These are phyloP conservation scores for Pseudozyma sp. DNA, from an alignment of 1,284 basidiomycete genomes.

Conservation along the genomic window DNA sequence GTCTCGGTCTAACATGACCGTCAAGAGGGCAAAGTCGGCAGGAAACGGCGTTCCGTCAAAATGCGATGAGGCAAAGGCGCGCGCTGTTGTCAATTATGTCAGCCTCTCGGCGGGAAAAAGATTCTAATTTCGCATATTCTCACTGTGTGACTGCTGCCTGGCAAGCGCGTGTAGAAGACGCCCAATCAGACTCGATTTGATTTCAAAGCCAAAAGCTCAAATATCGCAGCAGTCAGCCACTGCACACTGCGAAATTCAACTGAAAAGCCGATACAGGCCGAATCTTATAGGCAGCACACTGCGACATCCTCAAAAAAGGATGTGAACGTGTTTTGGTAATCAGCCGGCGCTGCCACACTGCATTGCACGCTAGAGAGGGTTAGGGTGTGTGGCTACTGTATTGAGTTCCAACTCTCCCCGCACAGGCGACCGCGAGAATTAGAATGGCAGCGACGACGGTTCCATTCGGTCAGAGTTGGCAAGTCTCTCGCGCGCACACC, in stretches of 20 bases:
- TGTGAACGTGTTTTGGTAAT: slow-evolving; percentile 40
- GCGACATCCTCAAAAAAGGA: not conserved
- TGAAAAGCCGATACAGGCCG: slow-evolving; percentile 39
- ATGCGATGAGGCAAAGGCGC: slow-evolving; percentile 15
- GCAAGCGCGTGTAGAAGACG: not conserved
- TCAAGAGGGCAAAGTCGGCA: not conserved
- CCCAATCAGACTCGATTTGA: slow-evolving; percentile 3
- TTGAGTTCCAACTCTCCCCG: no score
- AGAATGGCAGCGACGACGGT: no score
- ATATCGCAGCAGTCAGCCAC: no score
- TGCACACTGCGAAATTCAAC: not conserved
- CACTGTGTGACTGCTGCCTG: not conserved
- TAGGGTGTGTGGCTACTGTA: no score
- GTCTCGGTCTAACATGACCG: slow-evolving; percentile 1
- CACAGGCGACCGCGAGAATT: no score
- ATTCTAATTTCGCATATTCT: not conserved
- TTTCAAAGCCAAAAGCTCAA: slow-evolving; percentile 3
- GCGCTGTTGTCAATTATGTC: slow-evolving; percentile 20
- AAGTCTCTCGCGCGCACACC: not conserved
- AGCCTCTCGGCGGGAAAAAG: slow-evolving; percentile 20
- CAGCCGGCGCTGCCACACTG: slow-evolving; percentile 12
- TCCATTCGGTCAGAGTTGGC: not conserved
- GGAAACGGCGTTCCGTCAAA: not conserved
- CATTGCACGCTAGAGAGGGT: not conserved
- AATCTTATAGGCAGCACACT: slow-evolving; percentile 7